Conservation (phyloP, 805 yeast genomes). For the Candida railenensis region DNA sequence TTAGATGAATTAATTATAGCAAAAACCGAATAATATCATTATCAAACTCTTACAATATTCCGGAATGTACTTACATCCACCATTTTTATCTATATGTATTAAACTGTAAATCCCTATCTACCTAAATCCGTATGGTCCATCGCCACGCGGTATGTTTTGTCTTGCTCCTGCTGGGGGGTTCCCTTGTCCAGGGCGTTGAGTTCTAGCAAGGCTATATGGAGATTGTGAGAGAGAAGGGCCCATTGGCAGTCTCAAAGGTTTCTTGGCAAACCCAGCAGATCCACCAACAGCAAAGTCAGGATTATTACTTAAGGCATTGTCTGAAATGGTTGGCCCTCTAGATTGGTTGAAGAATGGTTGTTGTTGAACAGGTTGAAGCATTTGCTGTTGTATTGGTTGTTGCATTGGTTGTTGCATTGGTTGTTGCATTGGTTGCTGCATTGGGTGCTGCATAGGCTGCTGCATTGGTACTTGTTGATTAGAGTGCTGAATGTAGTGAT, state of each 20-base stretch:
- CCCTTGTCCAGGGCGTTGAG: background rate
- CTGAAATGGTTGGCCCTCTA: conserved; percentile 32
- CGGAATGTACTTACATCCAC: too few relatives aligned
- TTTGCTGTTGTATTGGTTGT: background rate
- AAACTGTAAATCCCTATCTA: background rate
- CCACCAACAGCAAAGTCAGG: conserved; percentile 40
- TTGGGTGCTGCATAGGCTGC: conserved; percentile 10
- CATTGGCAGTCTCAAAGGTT: conserved; percentile 1
- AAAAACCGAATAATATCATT: too few relatives aligned
- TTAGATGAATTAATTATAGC: too few relatives aligned
- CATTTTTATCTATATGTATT: background rate
- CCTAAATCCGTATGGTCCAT: conserved; percentile 7
- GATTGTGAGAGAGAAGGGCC: background rate
- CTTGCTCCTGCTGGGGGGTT: background rate
- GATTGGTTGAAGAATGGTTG: conserved; percentile 13
- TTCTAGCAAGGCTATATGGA: conserved; percentile 1
- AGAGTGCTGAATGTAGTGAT: conserved; percentile 6
- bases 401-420: conserved; percentile 9
- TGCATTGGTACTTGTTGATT: conserved; percentile 15
- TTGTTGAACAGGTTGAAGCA: conserved; percentile 15
- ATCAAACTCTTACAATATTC: too few relatives aligned
- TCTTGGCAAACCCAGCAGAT: conserved; percentile 9
- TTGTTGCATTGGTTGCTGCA: conserved; percentile 6
- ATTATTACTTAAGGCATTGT: conserved; percentile 35
- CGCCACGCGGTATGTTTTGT: conserved; percentile 3